Conservation (phyloP, 2,329 filamentous ascomycete species). For the Venturia effusa region DNA sequence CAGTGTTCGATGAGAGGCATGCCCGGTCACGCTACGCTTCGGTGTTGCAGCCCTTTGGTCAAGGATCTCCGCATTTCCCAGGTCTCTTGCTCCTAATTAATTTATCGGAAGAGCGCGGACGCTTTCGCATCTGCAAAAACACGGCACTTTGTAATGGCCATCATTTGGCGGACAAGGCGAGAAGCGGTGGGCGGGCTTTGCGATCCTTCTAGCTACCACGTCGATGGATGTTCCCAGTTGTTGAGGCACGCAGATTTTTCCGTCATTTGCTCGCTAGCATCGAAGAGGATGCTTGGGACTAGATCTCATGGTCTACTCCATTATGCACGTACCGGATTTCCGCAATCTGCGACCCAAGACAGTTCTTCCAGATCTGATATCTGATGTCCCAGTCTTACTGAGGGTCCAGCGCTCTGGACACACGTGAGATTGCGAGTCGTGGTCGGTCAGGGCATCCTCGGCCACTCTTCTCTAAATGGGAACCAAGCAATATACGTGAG, state of each 20-base stretch:
- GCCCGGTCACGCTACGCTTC: not conserved
- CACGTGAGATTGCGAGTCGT: not conserved
- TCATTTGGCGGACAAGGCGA: not conserved
- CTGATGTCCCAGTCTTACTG: too few relatives aligned
- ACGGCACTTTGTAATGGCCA: not conserved
- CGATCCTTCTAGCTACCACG: not conserved
- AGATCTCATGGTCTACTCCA: not conserved
- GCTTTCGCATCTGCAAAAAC: not conserved
- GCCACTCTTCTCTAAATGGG: conserved; percentile 1
- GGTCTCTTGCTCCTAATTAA: not conserved
- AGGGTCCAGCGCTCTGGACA: not conserved
- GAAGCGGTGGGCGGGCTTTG: not conserved
- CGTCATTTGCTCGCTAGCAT: not conserved
- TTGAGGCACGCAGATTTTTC: not conserved
- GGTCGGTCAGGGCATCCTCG: not conserved
- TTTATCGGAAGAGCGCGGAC: conserved; percentile 2
- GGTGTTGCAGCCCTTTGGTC: not conserved
- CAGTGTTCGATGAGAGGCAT: not conserved
- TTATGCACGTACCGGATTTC: not conserved
- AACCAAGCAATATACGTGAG: conserved; percentile 2
- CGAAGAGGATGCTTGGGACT: not conserved
- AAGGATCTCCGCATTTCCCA: not conserved
- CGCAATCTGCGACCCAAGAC: not conserved
- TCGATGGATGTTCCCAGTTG: not conserved
- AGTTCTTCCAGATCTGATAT: not conserved